Percentiles rank a stretch among this genome's conserved stretches.
Evolutionary conservation across 2,329 filamentous ascomycete species (phyloP).

Genomic region (Xylaria sp.): DNA sequence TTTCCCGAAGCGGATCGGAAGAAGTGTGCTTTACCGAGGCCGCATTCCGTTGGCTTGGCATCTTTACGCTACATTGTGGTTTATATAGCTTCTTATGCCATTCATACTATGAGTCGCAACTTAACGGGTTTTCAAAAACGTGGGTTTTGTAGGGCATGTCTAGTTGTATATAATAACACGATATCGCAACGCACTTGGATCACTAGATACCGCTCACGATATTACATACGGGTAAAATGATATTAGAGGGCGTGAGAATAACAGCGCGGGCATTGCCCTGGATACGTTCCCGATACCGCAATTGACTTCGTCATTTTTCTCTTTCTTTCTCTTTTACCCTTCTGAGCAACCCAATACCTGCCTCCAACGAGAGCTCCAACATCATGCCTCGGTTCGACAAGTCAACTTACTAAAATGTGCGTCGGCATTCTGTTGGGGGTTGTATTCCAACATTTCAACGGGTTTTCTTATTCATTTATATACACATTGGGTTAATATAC

Average conservation of each 20-base stretch:
- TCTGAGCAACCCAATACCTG: too few relatives aligned
- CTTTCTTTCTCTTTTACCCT: too few relatives aligned
- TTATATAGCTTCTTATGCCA: neutral
- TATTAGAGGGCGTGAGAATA: neutral
- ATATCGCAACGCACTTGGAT: neutral
- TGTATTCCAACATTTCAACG: neutral
- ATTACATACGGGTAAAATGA: neutral
- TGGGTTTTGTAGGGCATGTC: neutral
- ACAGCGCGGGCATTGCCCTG: neutral
- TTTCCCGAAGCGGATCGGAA: slow-evolving; percentile 26
- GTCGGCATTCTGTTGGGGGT: too few relatives aligned
- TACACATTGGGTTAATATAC: neutral
- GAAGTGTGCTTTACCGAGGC: neutral
- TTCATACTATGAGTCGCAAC: neutral
- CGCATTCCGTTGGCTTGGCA: neutral
- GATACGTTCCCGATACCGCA: neutral
- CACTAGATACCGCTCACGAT: neutral
- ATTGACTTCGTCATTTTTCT: too few relatives aligned
- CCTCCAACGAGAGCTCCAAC: too few relatives aligned
- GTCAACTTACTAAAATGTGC: too few relatives aligned
- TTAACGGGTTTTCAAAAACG: neutral
- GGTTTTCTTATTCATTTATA: slow-evolving; percentile 7
- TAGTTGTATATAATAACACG: neutral
- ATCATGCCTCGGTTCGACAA: neutral
- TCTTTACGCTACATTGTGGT: neutral